A percentile compares a stretch with the other conserved stretches of the same genome.
Conservation (phyloP, 176 grass and related monocot genomes). For the Rhipidocladum racemiflorum region DNA sequence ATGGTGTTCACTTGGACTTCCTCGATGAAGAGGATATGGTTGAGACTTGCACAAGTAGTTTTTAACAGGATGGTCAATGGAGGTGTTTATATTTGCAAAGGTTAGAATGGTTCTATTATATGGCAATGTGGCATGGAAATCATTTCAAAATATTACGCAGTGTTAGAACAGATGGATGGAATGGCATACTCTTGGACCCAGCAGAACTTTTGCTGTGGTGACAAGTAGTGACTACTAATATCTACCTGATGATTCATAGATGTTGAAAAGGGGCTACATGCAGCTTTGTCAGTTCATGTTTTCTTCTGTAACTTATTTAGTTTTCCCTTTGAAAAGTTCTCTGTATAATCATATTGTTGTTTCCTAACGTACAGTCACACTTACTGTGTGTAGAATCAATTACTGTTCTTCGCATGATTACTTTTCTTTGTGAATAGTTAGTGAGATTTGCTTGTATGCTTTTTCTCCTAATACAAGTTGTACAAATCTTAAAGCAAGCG, state of each 20-base stretch:
- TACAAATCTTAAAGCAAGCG: too few relatives aligned
- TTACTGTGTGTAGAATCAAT: background rate
- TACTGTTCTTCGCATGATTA: conserved; percentile 2
- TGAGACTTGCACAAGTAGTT: background rate
- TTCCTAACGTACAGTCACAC: background rate
- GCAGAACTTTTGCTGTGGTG: conserved; percentile 5
- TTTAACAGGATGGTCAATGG: background rate
- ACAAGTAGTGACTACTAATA: background rate
- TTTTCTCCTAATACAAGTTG: too few relatives aligned
- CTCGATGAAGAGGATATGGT: conserved; percentile 24
- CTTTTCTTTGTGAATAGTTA: background rate
- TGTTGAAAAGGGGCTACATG: background rate
- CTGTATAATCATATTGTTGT: background rate
- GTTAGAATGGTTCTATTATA: background rate
- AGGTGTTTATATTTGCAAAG: background rate
- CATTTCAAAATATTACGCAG: background rate
- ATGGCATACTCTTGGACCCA: background rate
- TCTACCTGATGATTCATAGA: background rate
- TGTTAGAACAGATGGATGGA: background rate
- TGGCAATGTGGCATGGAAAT: background rate
- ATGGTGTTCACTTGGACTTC: background rate
- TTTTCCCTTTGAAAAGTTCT: background rate
- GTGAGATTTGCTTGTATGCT: too few relatives aligned
- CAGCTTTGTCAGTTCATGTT: background rate
- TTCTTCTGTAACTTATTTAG: background rate